Base-by-base conservation (phyloP, 352 stramenopile genomes). In the Pythium phragmiticola region DNA sequence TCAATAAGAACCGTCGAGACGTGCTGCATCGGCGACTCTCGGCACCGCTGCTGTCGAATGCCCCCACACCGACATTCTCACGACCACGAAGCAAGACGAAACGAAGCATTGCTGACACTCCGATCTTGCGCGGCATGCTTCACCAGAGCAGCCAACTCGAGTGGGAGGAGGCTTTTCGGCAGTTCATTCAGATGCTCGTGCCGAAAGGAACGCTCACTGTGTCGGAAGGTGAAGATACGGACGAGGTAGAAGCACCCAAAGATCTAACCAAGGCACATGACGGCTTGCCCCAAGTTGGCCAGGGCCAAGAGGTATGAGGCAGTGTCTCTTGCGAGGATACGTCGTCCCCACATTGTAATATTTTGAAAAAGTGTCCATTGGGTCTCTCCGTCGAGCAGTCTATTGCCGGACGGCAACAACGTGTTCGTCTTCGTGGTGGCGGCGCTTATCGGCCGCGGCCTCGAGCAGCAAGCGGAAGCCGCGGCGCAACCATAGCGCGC, bases 381-480 rank as follows among this genome's bases (percentile, higher is more conserved):
- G 26, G 26, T 46, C 41, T 46, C 41, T 46, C n/a, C 2, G 13
- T 46, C n/a, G 41, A 7, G 42, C 33, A 59, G 17, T 53, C 11
- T 17, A 34, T 7, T 4, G 7, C 12, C 12, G 26, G 26, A 30
- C 26, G 26, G 26, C 26, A 30, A 30, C 26, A 30, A 30, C 41
- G 17, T 62, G 28, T 4, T 53, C 34, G 47, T 67, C 33, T 45
- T 53, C 41, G 26, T 69, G 42, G 7, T 60, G 46, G 21, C 42
- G 57, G 21, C 69, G 57, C 46, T 82, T 85, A 49, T 70, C 54
- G 13, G 66, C 58, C 17, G 68, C 73, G 59, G 85, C 76, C n/a
- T 79, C 73, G 12, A 68, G 73, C 55, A 92, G 53, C 50, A 92
- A 60, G 13, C 72, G 74, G 56, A 92, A 90, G 9, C 83, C 78